These are phyloP conservation scores for Ceratocystis colombiana DNA, from an alignment of 2,329 filamentous ascomycete species.

Conservation along the genomic window DNA sequence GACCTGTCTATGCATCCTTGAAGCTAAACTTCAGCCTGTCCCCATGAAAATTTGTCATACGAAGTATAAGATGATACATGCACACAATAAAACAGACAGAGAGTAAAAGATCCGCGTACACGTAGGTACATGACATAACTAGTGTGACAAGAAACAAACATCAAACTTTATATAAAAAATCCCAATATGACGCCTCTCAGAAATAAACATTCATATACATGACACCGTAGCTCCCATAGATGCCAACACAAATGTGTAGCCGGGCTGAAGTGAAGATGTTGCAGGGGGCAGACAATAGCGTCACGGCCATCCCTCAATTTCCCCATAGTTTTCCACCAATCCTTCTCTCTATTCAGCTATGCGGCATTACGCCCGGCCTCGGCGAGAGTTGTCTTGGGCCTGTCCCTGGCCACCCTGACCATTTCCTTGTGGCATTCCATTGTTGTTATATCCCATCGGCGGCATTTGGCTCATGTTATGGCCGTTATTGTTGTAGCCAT, in stretches of 20 bases:
- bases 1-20: too few species aligned
- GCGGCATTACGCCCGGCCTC: slow-evolving; percentile 9
- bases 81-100: not conserved
- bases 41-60: too few species aligned
- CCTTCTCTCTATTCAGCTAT: not conserved
- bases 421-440: slow-evolving; percentile 35
- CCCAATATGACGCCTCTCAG: slow-evolving; percentile 12
- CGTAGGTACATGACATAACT: not conserved
- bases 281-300: too few species aligned
- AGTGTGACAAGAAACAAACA: not conserved
- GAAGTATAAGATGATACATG: not conserved
- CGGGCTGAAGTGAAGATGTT: too few species aligned
- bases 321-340: not conserved
- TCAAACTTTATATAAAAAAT: slow-evolving; percentile 3
- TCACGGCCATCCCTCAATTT: too few species aligned
- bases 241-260: not conserved
- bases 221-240: not conserved
- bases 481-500: slow-evolving; percentile 39
- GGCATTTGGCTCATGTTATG: slow-evolving; percentile 40
- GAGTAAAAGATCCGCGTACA: not conserved
- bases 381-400: slow-evolving; percentile 15
- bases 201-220: slow-evolving; percentile 1
- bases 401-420: slow-evolving; percentile 34
- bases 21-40: too few species aligned
- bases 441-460: slow-evolving; percentile 34